Conservation (phyloP, 75 land plant species). For the Pinus albicaulis region DNA sequence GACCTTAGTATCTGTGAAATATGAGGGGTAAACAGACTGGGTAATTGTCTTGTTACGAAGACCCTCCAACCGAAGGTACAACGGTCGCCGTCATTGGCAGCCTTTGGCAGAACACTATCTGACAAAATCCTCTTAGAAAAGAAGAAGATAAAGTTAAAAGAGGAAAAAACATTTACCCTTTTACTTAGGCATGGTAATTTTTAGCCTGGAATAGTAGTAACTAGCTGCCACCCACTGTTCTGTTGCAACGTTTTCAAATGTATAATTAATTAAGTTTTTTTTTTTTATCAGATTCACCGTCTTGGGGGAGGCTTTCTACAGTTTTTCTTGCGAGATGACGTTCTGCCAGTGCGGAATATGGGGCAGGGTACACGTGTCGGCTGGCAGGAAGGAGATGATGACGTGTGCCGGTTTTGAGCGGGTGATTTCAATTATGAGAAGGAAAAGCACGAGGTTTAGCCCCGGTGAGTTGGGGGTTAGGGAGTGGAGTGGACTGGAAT, state of each 20-base stretch:
- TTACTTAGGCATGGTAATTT: constrained; percentile 3
- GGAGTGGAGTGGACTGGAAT: neutral
- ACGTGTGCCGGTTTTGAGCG: neutral
- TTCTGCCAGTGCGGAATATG: neutral
- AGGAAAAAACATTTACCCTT: constrained; percentile 7
- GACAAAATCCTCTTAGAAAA: constrained; percentile 18
- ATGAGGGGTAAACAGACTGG: no score
- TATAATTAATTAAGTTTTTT: no score
- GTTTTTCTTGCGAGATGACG: neutral
- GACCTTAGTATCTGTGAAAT: no score
- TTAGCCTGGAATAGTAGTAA: no score
- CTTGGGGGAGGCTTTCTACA: neutral
- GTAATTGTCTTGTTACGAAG: no score
- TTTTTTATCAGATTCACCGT: no score
- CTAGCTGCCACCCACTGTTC: no score
- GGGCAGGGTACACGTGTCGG: constrained; percentile 3
- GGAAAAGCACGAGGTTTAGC: neutral
- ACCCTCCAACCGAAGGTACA: constrained; percentile 10
- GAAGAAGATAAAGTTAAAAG: constrained; percentile 11
- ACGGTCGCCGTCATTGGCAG: constrained; percentile 16
- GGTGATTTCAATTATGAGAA: no score
- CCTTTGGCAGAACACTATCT: constrained; percentile 21
- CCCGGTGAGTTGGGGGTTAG: neutral
- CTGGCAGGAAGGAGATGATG: neutral
- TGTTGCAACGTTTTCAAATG: no score